Conservation (phyloP, 345 rosid species). For the Hypericum androsaemum region DNA sequence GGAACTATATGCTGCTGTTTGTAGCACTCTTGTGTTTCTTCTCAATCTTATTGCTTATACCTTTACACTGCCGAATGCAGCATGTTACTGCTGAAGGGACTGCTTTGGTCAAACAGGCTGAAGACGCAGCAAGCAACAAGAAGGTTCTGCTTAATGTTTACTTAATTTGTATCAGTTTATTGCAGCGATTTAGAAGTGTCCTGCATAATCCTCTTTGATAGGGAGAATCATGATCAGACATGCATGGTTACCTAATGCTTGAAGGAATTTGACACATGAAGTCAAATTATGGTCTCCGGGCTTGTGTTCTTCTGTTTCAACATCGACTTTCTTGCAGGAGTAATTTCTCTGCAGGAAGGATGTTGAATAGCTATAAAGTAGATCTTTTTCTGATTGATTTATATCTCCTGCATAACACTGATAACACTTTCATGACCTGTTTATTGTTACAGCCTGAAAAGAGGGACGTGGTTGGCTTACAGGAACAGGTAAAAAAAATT, state of each 20-base stretch:
- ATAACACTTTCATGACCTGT: neutral
- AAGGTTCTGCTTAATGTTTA: slow-evolving; percentile 14
- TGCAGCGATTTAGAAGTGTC: too few relatives aligned
- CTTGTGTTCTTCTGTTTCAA: neutral
- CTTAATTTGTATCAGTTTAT: neutral
- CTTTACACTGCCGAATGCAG: slow-evolving; percentile 13
- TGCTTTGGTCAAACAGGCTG: slow-evolving; percentile 31
- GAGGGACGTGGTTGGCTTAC: slow-evolving; percentile 18
- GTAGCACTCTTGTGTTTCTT: neutral
- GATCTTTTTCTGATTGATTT: too few relatives aligned
- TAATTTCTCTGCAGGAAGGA: neutral
- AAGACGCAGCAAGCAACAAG: slow-evolving; percentile 29
- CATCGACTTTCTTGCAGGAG: neutral
- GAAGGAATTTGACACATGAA: too few relatives aligned
- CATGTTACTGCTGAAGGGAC: slow-evolving; percentile 30
- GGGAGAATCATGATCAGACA: too few relatives aligned
- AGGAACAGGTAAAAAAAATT: slow-evolving; percentile 18
- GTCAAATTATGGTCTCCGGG: neutral
- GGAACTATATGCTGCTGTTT: too few relatives aligned
- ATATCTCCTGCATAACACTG: too few relatives aligned
- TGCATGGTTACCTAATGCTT: too few relatives aligned
- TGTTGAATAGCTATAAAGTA: too few relatives aligned
- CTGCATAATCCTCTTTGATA: too few relatives aligned
- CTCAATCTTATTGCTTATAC: neutral
- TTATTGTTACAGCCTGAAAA: slow-evolving; percentile 14